Evolutionary conservation across 2,329 filamentous ascomycete species (phyloP).

Genomic region (Stenocarpella maydis): DNA sequence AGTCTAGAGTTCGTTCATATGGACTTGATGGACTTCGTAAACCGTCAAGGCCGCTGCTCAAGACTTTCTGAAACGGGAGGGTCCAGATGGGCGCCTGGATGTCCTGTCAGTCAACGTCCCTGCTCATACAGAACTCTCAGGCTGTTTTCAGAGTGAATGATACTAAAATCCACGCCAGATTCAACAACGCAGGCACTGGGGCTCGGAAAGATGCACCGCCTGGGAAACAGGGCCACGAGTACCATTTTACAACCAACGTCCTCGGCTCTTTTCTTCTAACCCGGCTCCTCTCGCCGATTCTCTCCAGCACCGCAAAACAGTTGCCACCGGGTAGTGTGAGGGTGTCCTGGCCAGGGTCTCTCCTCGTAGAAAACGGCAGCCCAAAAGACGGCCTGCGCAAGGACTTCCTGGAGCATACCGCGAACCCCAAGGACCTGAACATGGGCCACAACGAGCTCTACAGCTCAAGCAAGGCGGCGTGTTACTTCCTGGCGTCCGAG

Average conservation of each 20-base stretch:
- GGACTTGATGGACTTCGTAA: conserved; percentile 38
- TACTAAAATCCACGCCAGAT: conserved; percentile 7
- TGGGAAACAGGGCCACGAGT: conserved; percentile 38
- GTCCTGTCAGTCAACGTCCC: conserved; percentile 28
- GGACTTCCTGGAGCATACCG: conserved; percentile 32
- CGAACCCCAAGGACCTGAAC: conserved; percentile 11
- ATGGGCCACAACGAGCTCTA: conserved; percentile 36
- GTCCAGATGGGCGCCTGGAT: conserved; percentile 35
- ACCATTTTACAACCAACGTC: conserved; percentile 39
- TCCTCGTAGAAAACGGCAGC: conserved; percentile 38
- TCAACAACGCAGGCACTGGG: conserved; percentile 41
- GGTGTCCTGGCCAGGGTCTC: conserved; percentile 38
- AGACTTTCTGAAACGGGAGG: conserved; percentile 34
- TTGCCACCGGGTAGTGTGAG: conserved; percentile 35
- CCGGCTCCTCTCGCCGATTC: conserved; percentile 36
- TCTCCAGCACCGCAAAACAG: conserved; percentile 35
- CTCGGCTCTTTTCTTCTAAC: conserved; percentile 37
- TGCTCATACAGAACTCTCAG: no score
- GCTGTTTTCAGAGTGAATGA: background rate
- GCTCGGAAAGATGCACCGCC: conserved; percentile 35
- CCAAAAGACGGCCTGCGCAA: conserved; percentile 36
- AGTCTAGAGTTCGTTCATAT: conserved; percentile 37
- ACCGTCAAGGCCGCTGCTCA: conserved; percentile 35
- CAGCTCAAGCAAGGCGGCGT: conserved; percentile 36
- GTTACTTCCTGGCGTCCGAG: conserved; percentile 40